Conservation (phyloP, 805 yeast species). For the Ascoidea asiatica region DNA sequence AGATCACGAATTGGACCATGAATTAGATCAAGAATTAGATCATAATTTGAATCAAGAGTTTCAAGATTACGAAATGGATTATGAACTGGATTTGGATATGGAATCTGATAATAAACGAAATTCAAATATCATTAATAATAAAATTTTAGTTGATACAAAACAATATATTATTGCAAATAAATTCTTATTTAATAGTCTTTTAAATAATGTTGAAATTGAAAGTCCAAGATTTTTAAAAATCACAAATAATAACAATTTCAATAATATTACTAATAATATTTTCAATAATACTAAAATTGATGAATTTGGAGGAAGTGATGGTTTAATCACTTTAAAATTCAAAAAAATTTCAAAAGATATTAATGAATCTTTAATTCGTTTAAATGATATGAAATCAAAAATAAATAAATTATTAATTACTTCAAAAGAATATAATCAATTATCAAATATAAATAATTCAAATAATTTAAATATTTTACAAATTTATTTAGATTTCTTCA, state of each 20-base stretch:
- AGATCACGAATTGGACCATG: background rate
- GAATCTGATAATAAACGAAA: background rate
- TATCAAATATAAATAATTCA: background rate
- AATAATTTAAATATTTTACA: too few species aligned
- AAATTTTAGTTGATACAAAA: background rate
- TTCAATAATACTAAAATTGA: too few species aligned
- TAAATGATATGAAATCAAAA: background rate
- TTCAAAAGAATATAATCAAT: too few species aligned
- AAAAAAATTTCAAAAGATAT: too few species aligned
- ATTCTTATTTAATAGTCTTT: background rate
- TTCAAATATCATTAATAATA: background rate
- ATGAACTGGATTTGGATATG: background rate
- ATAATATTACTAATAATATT: too few species aligned
- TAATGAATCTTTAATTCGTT: background rate
- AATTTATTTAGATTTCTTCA: too few species aligned
- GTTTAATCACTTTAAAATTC: too few species aligned
- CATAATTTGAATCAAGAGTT: background rate
- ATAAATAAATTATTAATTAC: background rate
- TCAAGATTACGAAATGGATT: background rate
- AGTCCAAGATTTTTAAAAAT: background rate
- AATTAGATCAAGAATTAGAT: background rate
- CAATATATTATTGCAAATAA: background rate
- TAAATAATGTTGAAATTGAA: background rate
- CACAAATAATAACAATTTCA: background rate
- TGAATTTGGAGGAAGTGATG: too few species aligned